Percentiles rank a stretch among this genome's conserved stretches.
Conservation (phyloP, 1,284 basidiomycete species). For the Ganoderma resinaceum region DNA sequence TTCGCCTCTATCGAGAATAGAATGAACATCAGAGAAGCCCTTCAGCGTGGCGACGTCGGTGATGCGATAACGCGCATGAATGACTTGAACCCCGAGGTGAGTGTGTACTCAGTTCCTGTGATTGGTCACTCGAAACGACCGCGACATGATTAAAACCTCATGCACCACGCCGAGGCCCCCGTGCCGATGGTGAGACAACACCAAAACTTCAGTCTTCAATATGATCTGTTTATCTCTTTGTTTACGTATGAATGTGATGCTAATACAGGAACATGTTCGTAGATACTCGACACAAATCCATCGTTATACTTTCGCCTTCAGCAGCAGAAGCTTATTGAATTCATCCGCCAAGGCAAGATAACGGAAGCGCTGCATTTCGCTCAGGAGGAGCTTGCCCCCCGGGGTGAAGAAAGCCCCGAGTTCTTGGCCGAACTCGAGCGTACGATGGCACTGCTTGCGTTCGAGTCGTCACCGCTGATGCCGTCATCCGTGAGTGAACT, state of each 20-base stretch:
- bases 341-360: slow-evolving; percentile 85
- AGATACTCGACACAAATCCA: slow-evolving; percentile 97
- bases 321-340: slow-evolving; percentile 95
- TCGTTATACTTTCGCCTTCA: slow-evolving; percentile 92
- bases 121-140: slow-evolving; percentile 4
- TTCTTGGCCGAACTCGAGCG: slow-evolving; percentile 92
- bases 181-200: slow-evolving; percentile 80
- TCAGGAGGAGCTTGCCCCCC: slow-evolving; percentile 91
- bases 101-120: slow-evolving; percentile 40
- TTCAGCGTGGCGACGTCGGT: slow-evolving; percentile 94
- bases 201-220: slow-evolving; percentile 94
- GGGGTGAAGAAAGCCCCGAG: slow-evolving; percentile 94
- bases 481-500: slow-evolving; percentile 80
- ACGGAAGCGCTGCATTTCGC: slow-evolving; percentile 90
- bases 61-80: slow-evolving; percentile 94
- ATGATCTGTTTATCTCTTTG: slow-evolving; percentile 60
- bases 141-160: slow-evolving; percentile 88
- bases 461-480: slow-evolving; percentile 71
- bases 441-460: slow-evolving; percentile 96
- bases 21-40: slow-evolving; percentile 92
- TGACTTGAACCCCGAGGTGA: slow-evolving; percentile 96
- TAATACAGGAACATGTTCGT: slow-evolving; percentile 22
- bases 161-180: slow-evolving; percentile 97
- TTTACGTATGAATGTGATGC: slow-evolving; percentile 23
- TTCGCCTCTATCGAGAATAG: slow-evolving; percentile 93